phyloP scores from a whole-genome alignment of 176 grass and related monocot genomes.

The Musa troglodytarum region DNA sequence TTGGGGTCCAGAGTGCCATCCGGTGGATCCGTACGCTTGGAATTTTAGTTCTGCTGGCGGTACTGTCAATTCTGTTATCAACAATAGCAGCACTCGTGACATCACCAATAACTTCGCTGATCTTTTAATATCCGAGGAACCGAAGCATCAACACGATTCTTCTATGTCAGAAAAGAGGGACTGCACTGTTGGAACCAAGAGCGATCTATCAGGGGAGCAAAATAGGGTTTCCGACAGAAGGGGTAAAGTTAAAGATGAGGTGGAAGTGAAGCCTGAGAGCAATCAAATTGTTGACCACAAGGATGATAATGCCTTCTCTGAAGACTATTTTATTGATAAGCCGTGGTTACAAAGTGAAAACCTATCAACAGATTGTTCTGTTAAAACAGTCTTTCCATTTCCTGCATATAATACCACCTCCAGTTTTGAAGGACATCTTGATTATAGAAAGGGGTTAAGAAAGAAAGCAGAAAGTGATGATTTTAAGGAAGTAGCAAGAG shows the following conservation, averaged over 20 bases:
- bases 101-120: not conserved
- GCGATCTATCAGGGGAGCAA: not conserved
- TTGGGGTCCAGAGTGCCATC: not conserved
- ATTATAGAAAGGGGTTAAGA: constrained; percentile 42
- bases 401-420: constrained; percentile 44
- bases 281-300: not conserved
- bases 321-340: constrained; percentile 13
- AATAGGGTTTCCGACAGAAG: not conserved
- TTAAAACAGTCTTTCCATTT: constrained; percentile 56
- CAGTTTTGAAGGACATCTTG: constrained; percentile 31
- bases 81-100: not conserved
- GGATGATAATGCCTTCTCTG: constrained; percentile 5
- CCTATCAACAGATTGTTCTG: not conserved
- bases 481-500: constrained; percentile 37
- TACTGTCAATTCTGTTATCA: constrained; percentile 2
- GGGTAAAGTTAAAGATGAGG: constrained; percentile 10
- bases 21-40: constrained; percentile 6
- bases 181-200: constrained; percentile 4
- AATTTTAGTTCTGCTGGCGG: constrained; percentile 4
- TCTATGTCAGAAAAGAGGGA: constrained; percentile 7
- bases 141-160: constrained; percentile 1
- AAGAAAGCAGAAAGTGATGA: constrained; percentile 36
- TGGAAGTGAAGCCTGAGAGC: constrained; percentile 10
- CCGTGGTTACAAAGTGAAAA: constrained; percentile 1
- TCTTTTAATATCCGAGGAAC: constrained; percentile 5